Evolutionary conservation across 257 asterid species (phyloP), one percentile per base, ranked within the genome.

Genomic region (Anisodus acutangulus): DNA sequence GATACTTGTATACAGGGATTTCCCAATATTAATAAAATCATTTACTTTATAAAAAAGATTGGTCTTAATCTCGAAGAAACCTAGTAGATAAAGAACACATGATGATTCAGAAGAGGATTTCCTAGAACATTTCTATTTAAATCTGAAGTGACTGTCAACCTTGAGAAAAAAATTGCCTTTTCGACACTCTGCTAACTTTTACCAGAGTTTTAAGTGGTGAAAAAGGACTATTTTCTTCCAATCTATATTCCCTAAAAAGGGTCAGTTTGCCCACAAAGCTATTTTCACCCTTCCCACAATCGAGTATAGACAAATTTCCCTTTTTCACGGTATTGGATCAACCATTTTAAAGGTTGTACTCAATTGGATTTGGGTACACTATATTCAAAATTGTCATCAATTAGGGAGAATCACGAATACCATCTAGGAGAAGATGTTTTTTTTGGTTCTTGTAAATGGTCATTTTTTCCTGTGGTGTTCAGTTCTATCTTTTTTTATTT

Each of bases 241-340:
- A 76, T 49, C 43, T 76, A 13, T 22, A 49, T 74, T 51, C 81
- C 22, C 17, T 76, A 26, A 76, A 49, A 51, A 51, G 51, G 19
- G 47, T 76, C 63, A 22, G 57, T 47, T 74, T 74, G 41, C 64
- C 64, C 64, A 26, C 81, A 26, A 53, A 9, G 6, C 82, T 15
- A 53, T 78, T 78, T 78, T 78, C 64, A 53, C 9, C 82, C 64
- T 78, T 78, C 64, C 64, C 47, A 78, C 31, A 31, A 51, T 78
- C 64, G 8, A 26, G 8, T 53, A 16, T 31, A 76, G 49, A 53
- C 49, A 53, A 71, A n/a, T 51, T 78, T 53, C 64, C 49, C 13
- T 78, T 41, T 51, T 53, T 31, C 47, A 51, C 0, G 49, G 26
- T 53, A 64, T 53, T 26, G 31, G 31, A 53, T 53, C 22, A 51